Evolutionary conservation across 2,329 filamentous ascomycete genomes (phyloP).

Genomic region (Ceratocystis cubensis): DNA sequence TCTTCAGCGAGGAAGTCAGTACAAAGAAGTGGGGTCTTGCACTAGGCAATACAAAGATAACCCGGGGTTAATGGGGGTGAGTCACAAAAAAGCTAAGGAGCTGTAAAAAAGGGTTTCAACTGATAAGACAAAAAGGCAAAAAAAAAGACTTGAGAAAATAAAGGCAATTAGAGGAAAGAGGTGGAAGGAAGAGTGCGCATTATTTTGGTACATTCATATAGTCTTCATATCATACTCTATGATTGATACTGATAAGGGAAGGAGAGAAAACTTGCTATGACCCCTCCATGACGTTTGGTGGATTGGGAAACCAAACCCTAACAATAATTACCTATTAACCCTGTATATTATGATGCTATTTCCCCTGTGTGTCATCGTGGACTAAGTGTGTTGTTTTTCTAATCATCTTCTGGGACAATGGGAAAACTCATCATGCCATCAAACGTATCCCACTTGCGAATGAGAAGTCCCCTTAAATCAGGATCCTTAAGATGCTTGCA

Average conservation of each 20-base stretch:
- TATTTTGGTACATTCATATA: not conserved
- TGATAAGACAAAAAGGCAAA: not conserved
- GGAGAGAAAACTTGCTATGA: not conserved
- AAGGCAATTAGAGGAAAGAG: not conserved
- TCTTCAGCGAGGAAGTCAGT: not conserved
- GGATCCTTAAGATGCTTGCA: too few species aligned
- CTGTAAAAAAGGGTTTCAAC: not conserved
- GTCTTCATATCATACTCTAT: too few species aligned
- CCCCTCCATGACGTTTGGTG: conserved; percentile 2
- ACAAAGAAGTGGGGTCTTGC: not conserved
- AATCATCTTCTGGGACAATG: too few species aligned
- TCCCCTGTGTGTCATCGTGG: not conserved
- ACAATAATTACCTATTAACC: not conserved
- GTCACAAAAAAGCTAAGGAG: not conserved
- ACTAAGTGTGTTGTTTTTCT: not conserved
- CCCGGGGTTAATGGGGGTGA: not conserved
- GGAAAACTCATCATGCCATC: too few species aligned
- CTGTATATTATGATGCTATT: not conserved
- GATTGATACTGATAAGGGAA: not conserved
- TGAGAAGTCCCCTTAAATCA: too few species aligned
- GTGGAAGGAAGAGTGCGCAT: not conserved
- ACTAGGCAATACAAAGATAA: not conserved
- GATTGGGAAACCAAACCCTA: not conserved
- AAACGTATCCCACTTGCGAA: too few species aligned
- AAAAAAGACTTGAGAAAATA: not conserved